A percentile compares a stretch with the other conserved stretches of the same genome.
These are phyloP conservation scores for Apiospora marii DNA, from an alignment of 2,329 filamentous ascomycete genomes.

Conservation along the genomic window DNA sequence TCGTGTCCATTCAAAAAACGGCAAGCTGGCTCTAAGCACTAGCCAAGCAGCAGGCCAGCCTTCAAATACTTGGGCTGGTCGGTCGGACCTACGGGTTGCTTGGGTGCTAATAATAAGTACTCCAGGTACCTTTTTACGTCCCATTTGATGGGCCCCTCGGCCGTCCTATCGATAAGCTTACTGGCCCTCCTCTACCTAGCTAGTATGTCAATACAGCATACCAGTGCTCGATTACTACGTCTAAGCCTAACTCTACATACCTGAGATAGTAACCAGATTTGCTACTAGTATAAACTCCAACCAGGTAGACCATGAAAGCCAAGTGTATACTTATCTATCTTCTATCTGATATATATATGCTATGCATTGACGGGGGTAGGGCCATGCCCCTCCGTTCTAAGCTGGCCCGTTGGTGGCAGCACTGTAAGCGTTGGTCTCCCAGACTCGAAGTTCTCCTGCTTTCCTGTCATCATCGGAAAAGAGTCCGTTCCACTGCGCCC, in stretches of 20 bases:
- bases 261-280: too few relatives aligned
- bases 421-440: constrained; percentile 48
- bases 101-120: constrained; percentile 14
- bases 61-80: too few relatives aligned
- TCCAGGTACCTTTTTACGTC: constrained; percentile 7
- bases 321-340: neutral
- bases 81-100: too few relatives aligned
- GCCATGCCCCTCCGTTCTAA: neutral
- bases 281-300: too few relatives aligned
- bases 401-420: neutral
- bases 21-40: constrained; percentile 18
- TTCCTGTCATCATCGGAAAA: constrained; percentile 70
- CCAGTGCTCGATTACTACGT: too few relatives aligned
- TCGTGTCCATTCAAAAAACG: constrained; percentile 21
- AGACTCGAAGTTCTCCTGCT: constrained; percentile 64
- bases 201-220: neutral
- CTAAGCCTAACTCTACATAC: too few relatives aligned
- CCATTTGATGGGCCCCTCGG: too few relatives aligned
- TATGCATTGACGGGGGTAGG: neutral
- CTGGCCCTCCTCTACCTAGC: too few relatives aligned
- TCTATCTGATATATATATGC: neutral
- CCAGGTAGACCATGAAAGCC: too few relatives aligned
- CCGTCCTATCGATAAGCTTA: constrained; percentile 19
- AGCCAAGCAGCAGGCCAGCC: neutral
- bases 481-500: constrained; percentile 66